Conservation (phyloP, 352 stramenopile genomes). For the Pythium rhizo-oryzae region DNA sequence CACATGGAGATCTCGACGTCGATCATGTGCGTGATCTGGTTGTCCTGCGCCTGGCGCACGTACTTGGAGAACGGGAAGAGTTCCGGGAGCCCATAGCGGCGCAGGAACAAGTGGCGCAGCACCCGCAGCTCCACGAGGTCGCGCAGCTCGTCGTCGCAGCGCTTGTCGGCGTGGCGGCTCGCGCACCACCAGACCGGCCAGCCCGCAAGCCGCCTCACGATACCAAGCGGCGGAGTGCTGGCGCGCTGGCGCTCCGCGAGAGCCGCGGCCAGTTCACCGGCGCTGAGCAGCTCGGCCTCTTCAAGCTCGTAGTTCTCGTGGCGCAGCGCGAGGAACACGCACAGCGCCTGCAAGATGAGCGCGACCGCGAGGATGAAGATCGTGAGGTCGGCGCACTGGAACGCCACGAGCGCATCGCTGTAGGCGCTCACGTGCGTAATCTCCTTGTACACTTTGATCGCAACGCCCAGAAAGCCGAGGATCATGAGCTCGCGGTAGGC, state of each 20-base stretch:
- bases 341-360: constrained; percentile 36
- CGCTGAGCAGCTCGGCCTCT: constrained; percentile 13
- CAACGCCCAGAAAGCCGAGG: constrained; percentile 35
- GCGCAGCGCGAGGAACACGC: constrained; percentile 32
- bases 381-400: constrained; percentile 39
- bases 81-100: constrained; percentile 19
- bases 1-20: constrained; percentile 31
- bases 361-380: constrained; percentile 38
- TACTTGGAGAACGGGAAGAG: constrained; percentile 72
- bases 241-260: not conserved
- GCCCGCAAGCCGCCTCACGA: not conserved
- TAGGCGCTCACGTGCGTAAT: constrained; percentile 24
- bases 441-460: constrained; percentile 41
- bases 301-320: constrained; percentile 16
- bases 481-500: constrained; percentile 41
- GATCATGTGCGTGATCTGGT: constrained; percentile 47
- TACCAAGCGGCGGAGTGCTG: not conserved
- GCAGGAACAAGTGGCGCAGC: constrained; percentile 26
- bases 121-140: constrained; percentile 20
- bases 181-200: not conserved
- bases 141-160: not conserved
- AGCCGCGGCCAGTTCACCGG: not conserved
- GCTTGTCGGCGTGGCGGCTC: not conserved
- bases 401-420: constrained; percentile 30
- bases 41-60: constrained; percentile 44